A percentile compares a stretch with the other conserved stretches of the same genome.
phyloP scores from a whole-genome alignment of 169 alveolate genomes.

The Cryptosporidium viatorum region DNA sequence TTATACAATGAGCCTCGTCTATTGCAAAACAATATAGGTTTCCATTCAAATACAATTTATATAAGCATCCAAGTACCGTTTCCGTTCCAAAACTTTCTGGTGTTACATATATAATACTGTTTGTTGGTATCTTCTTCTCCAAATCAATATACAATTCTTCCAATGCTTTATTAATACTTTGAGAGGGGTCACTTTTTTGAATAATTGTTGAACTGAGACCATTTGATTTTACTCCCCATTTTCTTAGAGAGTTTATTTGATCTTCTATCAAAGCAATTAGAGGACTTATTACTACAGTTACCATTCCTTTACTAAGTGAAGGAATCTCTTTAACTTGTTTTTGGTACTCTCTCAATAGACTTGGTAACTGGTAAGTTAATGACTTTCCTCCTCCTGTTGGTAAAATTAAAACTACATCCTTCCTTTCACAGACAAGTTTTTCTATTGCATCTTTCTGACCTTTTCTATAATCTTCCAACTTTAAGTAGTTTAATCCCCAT shows the following conservation, averaged over 20 bases:
- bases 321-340: constrained; percentile 38
- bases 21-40: constrained; percentile 86
- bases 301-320: constrained; percentile 82
- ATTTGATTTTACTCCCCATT: constrained; percentile 84
- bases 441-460: constrained; percentile 86
- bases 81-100: constrained; percentile 86
- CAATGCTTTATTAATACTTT: constrained; percentile 38
- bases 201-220: constrained; percentile 77
- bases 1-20: constrained; percentile 92
- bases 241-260: constrained; percentile 87
- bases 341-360: constrained; percentile 81
- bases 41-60: constrained; percentile 80
- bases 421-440: constrained; percentile 80
- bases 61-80: constrained; percentile 76
- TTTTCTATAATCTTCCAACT: constrained; percentile 78
- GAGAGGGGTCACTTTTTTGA: constrained; percentile 25
- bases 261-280: constrained; percentile 94
- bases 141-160: constrained; percentile 43
- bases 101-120: constrained; percentile 82
- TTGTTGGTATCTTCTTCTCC: constrained; percentile 27
- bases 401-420: constrained; percentile 92
- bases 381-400: constrained; percentile 99
- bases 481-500: constrained; percentile 30
- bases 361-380: constrained; percentile 93
- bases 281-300: constrained; percentile 96